Base-by-base conservation (phyloP, 139 green algal genomes). In the Coccomyxa sp. region DNA sequence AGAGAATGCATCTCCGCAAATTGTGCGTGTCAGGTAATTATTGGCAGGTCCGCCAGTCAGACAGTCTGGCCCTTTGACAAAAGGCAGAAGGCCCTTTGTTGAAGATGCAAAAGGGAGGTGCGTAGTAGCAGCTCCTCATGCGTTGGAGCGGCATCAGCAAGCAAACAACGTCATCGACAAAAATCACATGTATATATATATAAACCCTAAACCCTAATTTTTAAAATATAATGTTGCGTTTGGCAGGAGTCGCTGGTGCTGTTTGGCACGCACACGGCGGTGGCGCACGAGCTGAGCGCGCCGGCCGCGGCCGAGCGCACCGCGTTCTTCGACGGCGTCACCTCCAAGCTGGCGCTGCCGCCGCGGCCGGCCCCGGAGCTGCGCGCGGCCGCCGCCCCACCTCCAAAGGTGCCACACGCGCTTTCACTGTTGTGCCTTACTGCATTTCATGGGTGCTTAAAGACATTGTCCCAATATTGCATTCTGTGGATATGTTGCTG, bases 291-390 rank as follows among this genome's bases (percentile, higher is more conserved):
- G 79, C 80, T 94, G 38, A 81, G 67, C 25, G 57, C 67, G 58
- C 84, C 90, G 13, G 28, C 13, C 12, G 58, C 80, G 10, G 17
- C 76, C 18, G 68, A 88, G 76, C 85, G 90, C 10, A 38, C 57
- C 9, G 81, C 80, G 0, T 86, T 92, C 76, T 92, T 93, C 57
- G 14, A 78, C 18, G 85, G 63, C 13, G n/a, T 92, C 13, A 31
- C 83, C 4, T 14, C 30, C 1, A 58, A 76, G 30, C 79, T 90
- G 74, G 86, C 86, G 31, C 79, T 83, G 45, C 82, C 82, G 17
- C 82, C 85, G 15, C 68, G 27, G 28, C 82, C 78, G 60, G 59
- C 76, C 28, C n/a, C 25, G 45, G 38, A 60, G 18, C 25, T 67
- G 77, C 15, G 31, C 17, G 77, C 77, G 10, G 30, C 28, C 30